These are phyloP conservation scores for Stygiomarasmius scandens DNA, from an alignment of 1,284 basidiomycete species.

Conservation along the genomic window DNA sequence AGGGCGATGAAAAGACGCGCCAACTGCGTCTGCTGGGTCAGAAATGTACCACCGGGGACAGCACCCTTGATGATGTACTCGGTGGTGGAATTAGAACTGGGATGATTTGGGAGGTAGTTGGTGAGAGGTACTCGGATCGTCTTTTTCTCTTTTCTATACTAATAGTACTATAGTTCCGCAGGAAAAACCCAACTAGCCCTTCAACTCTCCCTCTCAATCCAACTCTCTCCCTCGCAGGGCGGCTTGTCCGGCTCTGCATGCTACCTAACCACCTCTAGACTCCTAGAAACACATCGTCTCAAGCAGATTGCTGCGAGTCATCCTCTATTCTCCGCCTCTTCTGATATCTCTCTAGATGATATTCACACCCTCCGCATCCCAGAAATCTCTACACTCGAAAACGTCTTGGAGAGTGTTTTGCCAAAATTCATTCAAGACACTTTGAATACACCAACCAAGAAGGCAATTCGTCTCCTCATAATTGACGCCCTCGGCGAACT, in stretches of 20 bases:
- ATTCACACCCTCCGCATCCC: slow-evolving; percentile 67
- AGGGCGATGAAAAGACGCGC: slow-evolving; percentile 32
- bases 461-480: slow-evolving; percentile 67
- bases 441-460: slow-evolving; percentile 14
- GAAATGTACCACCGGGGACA: slow-evolving; percentile 71
- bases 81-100: slow-evolving; percentile 78
- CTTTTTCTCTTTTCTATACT: slow-evolving; percentile 4
- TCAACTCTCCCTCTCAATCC: slow-evolving; percentile 76
- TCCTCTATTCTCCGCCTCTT: slow-evolving; percentile 45
- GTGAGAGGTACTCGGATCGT: slow-evolving; percentile 74
- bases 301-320: slow-evolving; percentile 56
- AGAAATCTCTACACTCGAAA: slow-evolving; percentile 65
- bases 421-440: slow-evolving; percentile 57
- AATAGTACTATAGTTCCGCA: slow-evolving; percentile 59
- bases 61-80: slow-evolving; percentile 61
- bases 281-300: slow-evolving; percentile 70
- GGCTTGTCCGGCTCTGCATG: slow-evolving; percentile 65
- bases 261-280: slow-evolving; percentile 76
- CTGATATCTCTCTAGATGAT: slow-evolving; percentile 56
- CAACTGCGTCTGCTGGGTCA: not conserved
- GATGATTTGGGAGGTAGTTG: slow-evolving; percentile 82
- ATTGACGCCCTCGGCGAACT: slow-evolving; percentile 85
- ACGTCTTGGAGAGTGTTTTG: slow-evolving; percentile 65
- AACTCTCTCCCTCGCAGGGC: slow-evolving; percentile 57
- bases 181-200: slow-evolving; percentile 89